Evolutionary conservation across 495 filamentous ascomycete species (phyloP).

Genomic region (Chlorociboria aeruginascens): DNA sequence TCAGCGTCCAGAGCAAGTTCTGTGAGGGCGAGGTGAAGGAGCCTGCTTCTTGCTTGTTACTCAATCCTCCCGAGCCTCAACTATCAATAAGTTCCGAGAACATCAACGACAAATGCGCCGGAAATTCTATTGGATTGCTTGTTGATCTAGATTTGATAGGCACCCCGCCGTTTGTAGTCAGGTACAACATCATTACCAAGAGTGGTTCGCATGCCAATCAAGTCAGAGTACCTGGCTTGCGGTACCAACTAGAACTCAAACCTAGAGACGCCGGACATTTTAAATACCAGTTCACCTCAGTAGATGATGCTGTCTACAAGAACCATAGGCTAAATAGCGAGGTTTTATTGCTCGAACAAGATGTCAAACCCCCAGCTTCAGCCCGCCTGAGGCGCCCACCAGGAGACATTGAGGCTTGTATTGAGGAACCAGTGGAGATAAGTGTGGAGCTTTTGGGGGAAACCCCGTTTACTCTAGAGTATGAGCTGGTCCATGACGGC

Average conservation of each 20-base stretch:
- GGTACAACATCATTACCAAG: conserved; percentile 53
- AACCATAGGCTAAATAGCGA: conserved; percentile 39
- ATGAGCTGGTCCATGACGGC: conserved; percentile 85
- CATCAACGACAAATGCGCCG: conserved; percentile 87
- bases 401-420: conserved; percentile 51
- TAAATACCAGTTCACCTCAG: conserved; percentile 68
- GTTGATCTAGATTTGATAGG: conserved; percentile 82
- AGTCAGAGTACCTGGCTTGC: conserved; percentile 40
- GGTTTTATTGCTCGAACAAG: conserved; percentile 60
- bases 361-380: conserved; percentile 82
- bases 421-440: conserved; percentile 65
- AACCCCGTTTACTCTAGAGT: conserved; percentile 77
- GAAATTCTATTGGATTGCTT: conserved; percentile 77
- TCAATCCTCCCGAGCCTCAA: conserved; percentile 82
- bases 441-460: conserved; percentile 68
- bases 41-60: conserved; percentile 77
- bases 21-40: conserved; percentile 85
- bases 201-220: conserved; percentile 18
- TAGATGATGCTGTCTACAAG: conserved; percentile 72
- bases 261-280: conserved; percentile 73
- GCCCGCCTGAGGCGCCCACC: conserved; percentile 49
- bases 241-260: conserved; percentile 73
- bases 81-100: conserved; percentile 60
- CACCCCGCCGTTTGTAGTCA: conserved; percentile 74
- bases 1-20: conserved; percentile 60